Evolutionary conservation across 2,329 filamentous ascomycete genomes (phyloP), one percentile per base, ranked within the genome.

Genomic region (Aspergillus floridensis): DNA sequence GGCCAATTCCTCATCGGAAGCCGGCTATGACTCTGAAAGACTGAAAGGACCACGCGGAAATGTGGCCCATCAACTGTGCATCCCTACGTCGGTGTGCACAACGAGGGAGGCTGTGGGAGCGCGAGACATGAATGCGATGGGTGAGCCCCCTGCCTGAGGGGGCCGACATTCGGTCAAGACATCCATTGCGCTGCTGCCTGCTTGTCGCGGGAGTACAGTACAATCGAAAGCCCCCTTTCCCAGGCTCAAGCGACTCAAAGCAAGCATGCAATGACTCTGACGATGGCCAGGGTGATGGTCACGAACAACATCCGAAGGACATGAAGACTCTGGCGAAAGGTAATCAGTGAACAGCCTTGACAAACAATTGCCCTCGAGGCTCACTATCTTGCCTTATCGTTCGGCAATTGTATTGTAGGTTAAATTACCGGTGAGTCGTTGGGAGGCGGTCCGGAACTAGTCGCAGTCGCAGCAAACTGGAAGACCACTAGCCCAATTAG

Each of bases 371-470:
- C 32, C 14, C 32, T 16, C 14, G 11, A 6, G 14, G 32, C 32
- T 35, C 5, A 35, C 32, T 35, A 12, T 35, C 32, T 12, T 35
- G 10, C 32, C 32, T 35, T 47, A 32, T 55, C 41, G 19, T 35
- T 35, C 53, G 53, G 53, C 53, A 55, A 26, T 48, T 55, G 53
- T 48, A 55, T 26, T 32, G 53, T 46, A 55, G 29, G 47, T 47
- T 31, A 55, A 35, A 48, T 55, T 55, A 55, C 53, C 53, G 53
- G 53, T 55, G 53, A 55, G 53, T 55, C n/a, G 44, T 32, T 29
- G 31, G 31, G 31, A 21, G 24, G 38, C 26, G 53, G 41, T 32
- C 44, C 53, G 38, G 38, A 44, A 44, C 38, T 44, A 44, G 38
- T 35, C 32, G 14, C 32, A 19, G 38, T 19, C 6, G 38, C 38